Conservation (phyloP, 176 grass and related monocot species). For the Carex myosuroides region DNA sequence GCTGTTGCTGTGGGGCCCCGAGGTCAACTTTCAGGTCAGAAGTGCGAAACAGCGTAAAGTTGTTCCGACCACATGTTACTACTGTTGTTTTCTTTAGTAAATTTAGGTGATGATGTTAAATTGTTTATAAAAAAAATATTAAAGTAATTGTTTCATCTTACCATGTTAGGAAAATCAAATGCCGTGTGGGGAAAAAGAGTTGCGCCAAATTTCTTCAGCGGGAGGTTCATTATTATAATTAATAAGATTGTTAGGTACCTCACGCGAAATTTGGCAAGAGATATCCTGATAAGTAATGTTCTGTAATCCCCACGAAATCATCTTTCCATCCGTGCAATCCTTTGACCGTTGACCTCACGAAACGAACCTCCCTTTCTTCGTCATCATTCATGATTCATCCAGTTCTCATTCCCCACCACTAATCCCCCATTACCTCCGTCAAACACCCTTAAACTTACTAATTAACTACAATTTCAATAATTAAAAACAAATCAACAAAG, state of each 20-base stretch:
- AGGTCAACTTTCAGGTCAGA: neutral
- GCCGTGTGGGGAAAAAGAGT: neutral
- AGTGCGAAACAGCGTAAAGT: neutral
- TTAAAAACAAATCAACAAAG: neutral
- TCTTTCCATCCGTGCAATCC: constrained; percentile 11
- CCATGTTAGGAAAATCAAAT: neutral
- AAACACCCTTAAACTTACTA: neutral
- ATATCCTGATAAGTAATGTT: neutral
- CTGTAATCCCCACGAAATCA: neutral
- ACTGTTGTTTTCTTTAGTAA: neutral
- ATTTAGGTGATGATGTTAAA: neutral
- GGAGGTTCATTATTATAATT: neutral
- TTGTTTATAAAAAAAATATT: neutral
- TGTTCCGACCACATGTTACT: neutral
- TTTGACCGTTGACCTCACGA: constrained; percentile 23
- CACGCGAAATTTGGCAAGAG: neutral
- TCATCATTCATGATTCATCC: neutral
- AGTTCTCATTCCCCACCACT: neutral
- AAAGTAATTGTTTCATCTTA: neutral
- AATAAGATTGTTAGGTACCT: neutral
- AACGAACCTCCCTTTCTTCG: neutral
- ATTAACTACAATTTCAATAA: neutral
- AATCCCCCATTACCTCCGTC: neutral
- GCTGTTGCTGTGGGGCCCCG: neutral
- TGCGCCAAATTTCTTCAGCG: neutral